phyloP scores from a whole-genome alignment of 305 asterid species.

The Solanum chacoense region DNA sequence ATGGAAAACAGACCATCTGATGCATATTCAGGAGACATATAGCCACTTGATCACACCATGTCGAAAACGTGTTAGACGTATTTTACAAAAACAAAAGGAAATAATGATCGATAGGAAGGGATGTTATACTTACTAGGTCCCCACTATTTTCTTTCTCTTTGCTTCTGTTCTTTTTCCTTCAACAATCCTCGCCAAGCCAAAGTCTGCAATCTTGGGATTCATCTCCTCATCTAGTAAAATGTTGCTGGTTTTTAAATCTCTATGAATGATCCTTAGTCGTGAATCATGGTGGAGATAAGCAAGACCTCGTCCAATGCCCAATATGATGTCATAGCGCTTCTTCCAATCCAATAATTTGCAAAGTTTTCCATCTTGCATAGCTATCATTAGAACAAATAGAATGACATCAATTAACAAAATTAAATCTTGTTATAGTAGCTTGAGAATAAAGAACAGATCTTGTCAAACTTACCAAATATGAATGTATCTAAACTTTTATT shows the following conservation, averaged over 20 bases:
- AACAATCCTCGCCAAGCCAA: slow-evolving; percentile 18
- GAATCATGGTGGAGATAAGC: slow-evolving; percentile 19
- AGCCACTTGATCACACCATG: neutral
- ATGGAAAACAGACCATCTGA: slow-evolving; percentile 5
- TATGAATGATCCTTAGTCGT: slow-evolving; percentile 13
- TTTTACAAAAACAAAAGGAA: neutral
- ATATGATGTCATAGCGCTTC: slow-evolving; percentile 7
- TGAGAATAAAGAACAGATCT: neutral
- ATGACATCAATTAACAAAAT: neutral
- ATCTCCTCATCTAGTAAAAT: slow-evolving; percentile 17
- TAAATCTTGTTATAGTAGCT: neutral
- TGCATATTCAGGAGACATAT: slow-evolving; percentile 7
- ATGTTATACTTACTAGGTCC: slow-evolving; percentile 16
- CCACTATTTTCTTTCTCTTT: slow-evolving; percentile 6
- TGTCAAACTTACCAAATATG: slow-evolving; percentile 7
- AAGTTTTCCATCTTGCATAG: neutral
- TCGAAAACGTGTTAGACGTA: neutral
- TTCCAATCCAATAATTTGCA: slow-evolving; percentile 4
- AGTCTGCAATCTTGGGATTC: slow-evolving; percentile 21
- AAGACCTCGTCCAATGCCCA: slow-evolving; percentile 14
- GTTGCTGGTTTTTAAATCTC: slow-evolving; percentile 17
- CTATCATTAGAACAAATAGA: neutral
- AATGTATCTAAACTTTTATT: slow-evolving; percentile 4
- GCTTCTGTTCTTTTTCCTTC: slow-evolving; percentile 3
- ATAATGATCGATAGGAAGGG: neutral